Conservation (phyloP, 1,284 basidiomycete genomes). For the Trametes sp. region DNA sequence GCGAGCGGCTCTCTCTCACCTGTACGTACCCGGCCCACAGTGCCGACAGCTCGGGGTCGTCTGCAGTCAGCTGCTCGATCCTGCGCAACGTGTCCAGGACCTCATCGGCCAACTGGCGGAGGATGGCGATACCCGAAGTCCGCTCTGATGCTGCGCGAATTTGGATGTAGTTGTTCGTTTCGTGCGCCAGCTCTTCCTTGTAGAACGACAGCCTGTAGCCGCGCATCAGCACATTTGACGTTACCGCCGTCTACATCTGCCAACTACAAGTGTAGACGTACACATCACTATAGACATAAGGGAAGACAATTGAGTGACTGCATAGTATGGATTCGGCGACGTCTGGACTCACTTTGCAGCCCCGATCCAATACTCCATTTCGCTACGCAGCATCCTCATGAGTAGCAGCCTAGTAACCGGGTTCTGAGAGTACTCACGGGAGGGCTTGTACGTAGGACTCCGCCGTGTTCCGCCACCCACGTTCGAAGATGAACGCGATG, state of each 20-base stretch:
- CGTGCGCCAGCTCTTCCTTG: conserved; percentile 27
- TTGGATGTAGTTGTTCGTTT: conserved; percentile 27
- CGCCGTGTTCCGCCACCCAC: conserved; percentile 18
- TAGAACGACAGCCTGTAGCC: conserved; percentile 27
- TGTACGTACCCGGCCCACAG: conserved; percentile 19
- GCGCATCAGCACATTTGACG: neutral
- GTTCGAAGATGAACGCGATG: conserved; percentile 25
- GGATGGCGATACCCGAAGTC: conserved; percentile 2
- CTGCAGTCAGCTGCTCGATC: conserved; percentile 10
- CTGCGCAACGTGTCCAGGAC: conserved; percentile 16
- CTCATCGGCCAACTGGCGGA: conserved; percentile 23
- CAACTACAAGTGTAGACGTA: neutral
- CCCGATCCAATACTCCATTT: conserved; percentile 25
- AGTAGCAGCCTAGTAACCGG: neutral
- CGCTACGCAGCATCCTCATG: neutral
- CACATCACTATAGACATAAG: conserved; percentile 21
- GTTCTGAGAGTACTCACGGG: conserved; percentile 18
- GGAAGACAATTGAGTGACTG: neutral
- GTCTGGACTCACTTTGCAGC: conserved; percentile 24
- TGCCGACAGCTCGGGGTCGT: conserved; percentile 13
- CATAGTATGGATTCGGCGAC: too few species aligned
- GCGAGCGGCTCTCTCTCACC: neutral
- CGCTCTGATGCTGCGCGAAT: conserved; percentile 21
- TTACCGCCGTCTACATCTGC: too few species aligned
- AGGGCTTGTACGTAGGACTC: conserved; percentile 27